phyloP scores from a whole-genome alignment of 1,284 basidiomycete species.

The Sutorius eximius region DNA sequence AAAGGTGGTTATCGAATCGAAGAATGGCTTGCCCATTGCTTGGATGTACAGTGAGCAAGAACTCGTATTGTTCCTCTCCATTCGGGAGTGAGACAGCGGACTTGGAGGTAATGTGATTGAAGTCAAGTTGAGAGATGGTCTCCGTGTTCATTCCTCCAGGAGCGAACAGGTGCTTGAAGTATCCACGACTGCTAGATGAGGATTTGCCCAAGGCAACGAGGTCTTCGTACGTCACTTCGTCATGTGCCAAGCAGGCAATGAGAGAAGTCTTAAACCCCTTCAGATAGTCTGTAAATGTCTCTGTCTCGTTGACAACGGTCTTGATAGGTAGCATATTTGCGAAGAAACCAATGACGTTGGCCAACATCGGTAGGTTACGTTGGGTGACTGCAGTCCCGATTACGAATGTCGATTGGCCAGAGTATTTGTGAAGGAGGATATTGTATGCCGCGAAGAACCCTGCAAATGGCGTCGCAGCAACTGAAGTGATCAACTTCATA shows the following conservation, averaged over 20 bases:
- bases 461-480: conserved; percentile 22
- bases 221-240: conserved; percentile 32
- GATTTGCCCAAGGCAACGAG: conserved; percentile 28
- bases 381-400: conserved; percentile 31
- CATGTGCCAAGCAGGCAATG: conserved; percentile 21
- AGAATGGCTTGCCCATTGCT: conserved; percentile 26
- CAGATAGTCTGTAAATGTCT: conserved; percentile 25
- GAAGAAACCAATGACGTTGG: conserved; percentile 28
- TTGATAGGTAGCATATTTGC: conserved; percentile 32
- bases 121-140: conserved; percentile 23
- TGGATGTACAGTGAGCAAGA: conserved; percentile 31
- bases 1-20: conserved; percentile 31
- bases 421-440: conserved; percentile 31
- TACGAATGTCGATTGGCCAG: conserved; percentile 22
- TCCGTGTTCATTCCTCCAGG: conserved; percentile 30
- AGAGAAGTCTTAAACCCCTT: conserved; percentile 18
- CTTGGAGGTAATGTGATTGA: conserved; percentile 19
- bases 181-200: conserved; percentile 27
- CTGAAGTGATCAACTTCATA: conserved; percentile 14
- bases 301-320: conserved; percentile 22
- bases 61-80: conserved; percentile 32
- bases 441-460: conserved; percentile 33
- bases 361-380: conserved; percentile 24
- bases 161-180: conserved; percentile 34
- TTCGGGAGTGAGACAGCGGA: conserved; percentile 25